Evolutionary conservation across 1,139 yeast species (phyloP).

Genomic region (Diutina rugosa): DNA sequence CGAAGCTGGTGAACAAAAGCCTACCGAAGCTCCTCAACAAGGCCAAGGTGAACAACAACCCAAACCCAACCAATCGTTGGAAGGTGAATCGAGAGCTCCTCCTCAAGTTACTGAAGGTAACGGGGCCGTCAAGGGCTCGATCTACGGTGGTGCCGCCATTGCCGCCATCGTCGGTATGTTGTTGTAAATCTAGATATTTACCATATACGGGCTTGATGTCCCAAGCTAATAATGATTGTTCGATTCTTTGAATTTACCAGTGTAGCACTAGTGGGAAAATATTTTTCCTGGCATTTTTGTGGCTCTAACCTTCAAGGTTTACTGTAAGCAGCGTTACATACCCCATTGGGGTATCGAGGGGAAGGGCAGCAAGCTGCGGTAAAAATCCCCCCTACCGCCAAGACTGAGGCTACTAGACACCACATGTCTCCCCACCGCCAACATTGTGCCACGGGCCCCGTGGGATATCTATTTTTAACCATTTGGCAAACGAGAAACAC

Average conservation of each 20-base stretch:
- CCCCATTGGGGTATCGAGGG: background rate
- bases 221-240: background rate
- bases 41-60: background rate
- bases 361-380: background rate
- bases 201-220: background rate
- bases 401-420: background rate
- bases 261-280: too few species aligned
- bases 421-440: background rate
- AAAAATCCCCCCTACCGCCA: background rate
- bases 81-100: background rate
- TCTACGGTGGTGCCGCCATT: background rate
- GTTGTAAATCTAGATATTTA: background rate
- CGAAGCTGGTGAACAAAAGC: background rate
- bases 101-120: background rate
- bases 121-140: background rate
- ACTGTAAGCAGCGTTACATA: too few species aligned
- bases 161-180: background rate
- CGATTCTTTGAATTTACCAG: background rate
- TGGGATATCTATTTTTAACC: background rate
- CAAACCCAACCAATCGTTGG: background rate
- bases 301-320: background rate
- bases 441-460: background rate
- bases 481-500: too few species aligned
- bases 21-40: background rate
- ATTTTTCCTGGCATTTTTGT: background rate